A percentile compares a stretch with the other conserved stretches of the same genome.
phyloP scores from a whole-genome alignment of 108 stramenopile species.

The Aureococcus anophagefferens region DNA sequence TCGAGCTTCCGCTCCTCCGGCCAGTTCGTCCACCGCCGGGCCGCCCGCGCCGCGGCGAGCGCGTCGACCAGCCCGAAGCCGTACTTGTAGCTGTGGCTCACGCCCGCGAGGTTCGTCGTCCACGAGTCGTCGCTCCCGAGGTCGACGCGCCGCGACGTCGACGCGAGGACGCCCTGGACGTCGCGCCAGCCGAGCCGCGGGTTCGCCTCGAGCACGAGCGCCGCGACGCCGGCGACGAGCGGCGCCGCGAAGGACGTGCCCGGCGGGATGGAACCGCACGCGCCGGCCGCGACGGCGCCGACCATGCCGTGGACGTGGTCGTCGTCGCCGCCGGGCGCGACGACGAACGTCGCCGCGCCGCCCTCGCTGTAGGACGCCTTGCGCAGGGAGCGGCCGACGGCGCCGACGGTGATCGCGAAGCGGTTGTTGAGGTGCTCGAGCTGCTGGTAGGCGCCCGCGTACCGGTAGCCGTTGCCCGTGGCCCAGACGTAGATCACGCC shows the following conservation, averaged over 20 bases:
- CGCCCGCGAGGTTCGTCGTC: constrained; percentile 28
- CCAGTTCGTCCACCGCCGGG: constrained; percentile 12
- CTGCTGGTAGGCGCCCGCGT: constrained; percentile 20
- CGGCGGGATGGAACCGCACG: too few relatives aligned
- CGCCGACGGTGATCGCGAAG: constrained; percentile 33
- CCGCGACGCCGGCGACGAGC: constrained; percentile 37
- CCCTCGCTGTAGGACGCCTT: constrained; percentile 29
- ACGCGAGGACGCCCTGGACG: constrained; percentile 43
- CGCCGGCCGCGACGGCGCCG: constrained; percentile 1
- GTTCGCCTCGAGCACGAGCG: constrained; percentile 40
- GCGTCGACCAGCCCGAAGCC: constrained; percentile 50
- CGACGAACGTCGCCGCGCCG: constrained; percentile 33
- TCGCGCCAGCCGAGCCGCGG: constrained; percentile 41
- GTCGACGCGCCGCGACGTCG: constrained; percentile 17
- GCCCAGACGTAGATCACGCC: constrained; percentile 40
- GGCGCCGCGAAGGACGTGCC: constrained; percentile 43
- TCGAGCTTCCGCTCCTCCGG: too few relatives aligned
- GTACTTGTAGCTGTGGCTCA: constrained; percentile 34
- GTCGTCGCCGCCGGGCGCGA: constrained; percentile 38
- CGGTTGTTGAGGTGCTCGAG: constrained; percentile 24
- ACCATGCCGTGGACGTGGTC: constrained; percentile 17
- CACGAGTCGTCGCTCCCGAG: constrained; percentile 2
- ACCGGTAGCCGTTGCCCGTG: constrained; percentile 33
- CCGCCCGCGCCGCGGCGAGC: constrained; percentile 22
- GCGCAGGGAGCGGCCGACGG: constrained; percentile 27